These are phyloP conservation scores for Quercus robur DNA, from an alignment of 306 rosid genomes.

Conservation along the genomic window DNA sequence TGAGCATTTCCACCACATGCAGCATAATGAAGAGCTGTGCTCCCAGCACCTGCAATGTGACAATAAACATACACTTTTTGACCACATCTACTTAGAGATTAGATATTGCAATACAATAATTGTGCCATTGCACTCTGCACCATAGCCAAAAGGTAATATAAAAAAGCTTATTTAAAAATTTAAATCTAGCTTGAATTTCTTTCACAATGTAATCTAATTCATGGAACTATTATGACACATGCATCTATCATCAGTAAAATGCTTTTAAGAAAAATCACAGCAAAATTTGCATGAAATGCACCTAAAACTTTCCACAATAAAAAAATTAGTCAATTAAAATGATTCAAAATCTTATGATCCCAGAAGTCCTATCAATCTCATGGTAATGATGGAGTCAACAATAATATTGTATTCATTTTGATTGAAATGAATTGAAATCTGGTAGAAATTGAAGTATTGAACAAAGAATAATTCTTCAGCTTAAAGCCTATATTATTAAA, in stretches of 20 bases:
- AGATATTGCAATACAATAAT: background rate
- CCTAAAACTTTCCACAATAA: background rate
- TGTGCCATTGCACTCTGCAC: background rate
- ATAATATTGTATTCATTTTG: background rate
- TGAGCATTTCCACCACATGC: slow-evolving; percentile 98
- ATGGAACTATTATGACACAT: background rate
- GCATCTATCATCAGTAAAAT: background rate
- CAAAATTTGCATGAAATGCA: background rate
- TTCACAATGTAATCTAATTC: slow-evolving; percentile 3
- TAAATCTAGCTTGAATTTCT: background rate
- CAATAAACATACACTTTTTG: slow-evolving; percentile 10
- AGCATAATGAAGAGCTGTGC: slow-evolving; percentile 96
- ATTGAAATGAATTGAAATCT: background rate
- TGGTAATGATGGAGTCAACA: no score
- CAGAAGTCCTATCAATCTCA: no score
- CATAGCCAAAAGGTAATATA: background rate
- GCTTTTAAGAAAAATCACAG: background rate
- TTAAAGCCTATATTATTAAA: background rate
- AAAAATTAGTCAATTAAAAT: background rate
- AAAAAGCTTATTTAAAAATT: background rate
- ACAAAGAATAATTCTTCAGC: background rate
- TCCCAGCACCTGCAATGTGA: slow-evolving; percentile 74
- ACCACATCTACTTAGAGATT: background rate
- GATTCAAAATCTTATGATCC: background rate
- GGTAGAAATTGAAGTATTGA: background rate